phyloP scores from a whole-genome alignment of 306 rosid species.

The Malus sieversii region DNA sequence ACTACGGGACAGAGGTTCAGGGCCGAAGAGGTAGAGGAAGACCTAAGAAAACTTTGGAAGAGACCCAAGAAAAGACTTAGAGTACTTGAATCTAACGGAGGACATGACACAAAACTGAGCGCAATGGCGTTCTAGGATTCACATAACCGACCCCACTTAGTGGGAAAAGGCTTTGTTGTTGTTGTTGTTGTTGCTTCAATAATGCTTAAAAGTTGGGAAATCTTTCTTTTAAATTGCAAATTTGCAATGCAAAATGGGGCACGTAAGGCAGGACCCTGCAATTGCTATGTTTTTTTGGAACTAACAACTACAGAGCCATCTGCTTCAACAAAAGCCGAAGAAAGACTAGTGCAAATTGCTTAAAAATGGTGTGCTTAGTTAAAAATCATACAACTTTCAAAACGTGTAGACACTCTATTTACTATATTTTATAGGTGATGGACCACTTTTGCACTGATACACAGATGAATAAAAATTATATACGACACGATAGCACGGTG shows the following conservation, averaged over 20 bases:
- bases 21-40: no score
- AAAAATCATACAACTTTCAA: not conserved
- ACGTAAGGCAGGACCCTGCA: not conserved
- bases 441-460: not conserved
- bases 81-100: no score
- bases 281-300: not conserved
- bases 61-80: no score
- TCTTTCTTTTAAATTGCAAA: not conserved
- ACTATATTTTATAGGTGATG: not conserved
- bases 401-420: not conserved
- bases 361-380: not conserved
- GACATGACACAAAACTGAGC: no score
- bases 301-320: not conserved
- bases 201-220: constrained; percentile 4
- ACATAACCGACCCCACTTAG: no score
- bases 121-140: no score
- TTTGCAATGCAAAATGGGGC: not conserved
- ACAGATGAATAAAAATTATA: not conserved
- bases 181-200: no score
- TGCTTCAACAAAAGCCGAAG: not conserved
- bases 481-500: not conserved
- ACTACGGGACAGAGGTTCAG: no score
- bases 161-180: no score
- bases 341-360: not conserved
- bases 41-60: no score